Evolutionary conservation across 2,329 filamentous ascomycete genomes (phyloP), one percentile per base, ranked within the genome.

Genomic region (Diaporthe vexans): DNA sequence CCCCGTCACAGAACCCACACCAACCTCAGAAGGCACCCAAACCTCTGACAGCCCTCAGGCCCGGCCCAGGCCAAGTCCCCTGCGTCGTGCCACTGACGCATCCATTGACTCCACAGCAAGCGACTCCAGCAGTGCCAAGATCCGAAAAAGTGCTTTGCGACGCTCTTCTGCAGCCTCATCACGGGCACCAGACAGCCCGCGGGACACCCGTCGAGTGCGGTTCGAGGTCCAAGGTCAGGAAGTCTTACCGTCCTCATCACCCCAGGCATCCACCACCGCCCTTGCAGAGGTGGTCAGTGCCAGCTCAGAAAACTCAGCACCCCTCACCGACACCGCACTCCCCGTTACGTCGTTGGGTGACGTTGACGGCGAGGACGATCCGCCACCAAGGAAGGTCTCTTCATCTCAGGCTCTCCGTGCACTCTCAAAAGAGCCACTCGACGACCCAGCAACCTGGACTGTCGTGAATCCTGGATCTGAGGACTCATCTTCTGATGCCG

Each of bases 211-310:
- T 40, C 86, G 89, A 74, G 91, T 92, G 73, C 90, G 91, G 63
- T 92, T 92, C 76, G 87, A 91, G 51, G 87, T 92, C 59, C 86
- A 87, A 79, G 90, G 90, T 71, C 84, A 87, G 76, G 90, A 92
- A 78, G 89, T 93, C 48, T 82, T 91, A 73, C 89, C 91, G 26
- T 91, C 90, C 59, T 83, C 87, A 35, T 91, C 90, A 29, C 90
- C 90, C 61, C 85, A 86, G 75, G 76, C 76, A 29, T 79, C 78
- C 75, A 77, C 79, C 70, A 79, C 80, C 69, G 76, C 77, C 21
- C 71, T 71, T 43, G 72, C 76, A 51, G 77, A 82, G 26, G 17
- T 29, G 24, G 57, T 35, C 65, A 61, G 29, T 35, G 67, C 26
- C 59, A 54, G 69, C 40, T 72, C 51, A 40, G 61, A 71, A 74